phyloP scores from a whole-genome alignment of 352 stramenopile species.

The Pythium sp. region DNA sequence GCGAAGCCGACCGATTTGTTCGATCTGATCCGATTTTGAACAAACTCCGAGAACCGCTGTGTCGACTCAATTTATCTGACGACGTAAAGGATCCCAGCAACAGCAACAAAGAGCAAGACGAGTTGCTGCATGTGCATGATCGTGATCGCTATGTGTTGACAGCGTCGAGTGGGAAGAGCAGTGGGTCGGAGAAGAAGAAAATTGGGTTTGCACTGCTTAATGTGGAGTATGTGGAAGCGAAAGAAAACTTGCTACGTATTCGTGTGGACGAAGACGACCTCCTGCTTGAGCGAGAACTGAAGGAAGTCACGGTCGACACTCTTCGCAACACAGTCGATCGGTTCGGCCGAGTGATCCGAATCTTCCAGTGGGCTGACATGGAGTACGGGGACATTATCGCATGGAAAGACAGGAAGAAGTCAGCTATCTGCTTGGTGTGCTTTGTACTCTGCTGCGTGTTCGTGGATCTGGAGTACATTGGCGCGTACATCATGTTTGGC shows the following conservation, averaged over 20 bases:
- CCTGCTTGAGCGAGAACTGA: slow-evolving; percentile 61
- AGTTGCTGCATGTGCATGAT: slow-evolving; percentile 29
- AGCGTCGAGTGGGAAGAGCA: slow-evolving; percentile 29
- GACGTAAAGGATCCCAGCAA: slow-evolving; percentile 22
- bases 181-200: slow-evolving; percentile 30
- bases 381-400: slow-evolving; percentile 79
- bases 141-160: slow-evolving; percentile 52
- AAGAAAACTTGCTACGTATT: slow-evolving; percentile 65
- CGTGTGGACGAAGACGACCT: slow-evolving; percentile 49
- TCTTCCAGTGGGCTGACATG: slow-evolving; percentile 72
- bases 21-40: slow-evolving; percentile 42
- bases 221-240: slow-evolving; percentile 70
- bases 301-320: slow-evolving; percentile 80
- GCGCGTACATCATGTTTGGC: slow-evolving; percentile 61
- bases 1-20: slow-evolving; percentile 64
- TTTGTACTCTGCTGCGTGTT: slow-evolving; percentile 73
- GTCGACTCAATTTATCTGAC: slow-evolving; percentile 45
- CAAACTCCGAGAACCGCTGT: slow-evolving; percentile 43
- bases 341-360: slow-evolving; percentile 58
- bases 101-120: background rate
- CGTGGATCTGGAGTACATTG: slow-evolving; percentile 69
- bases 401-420: slow-evolving; percentile 87
- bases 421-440: slow-evolving; percentile 46
- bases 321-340: slow-evolving; percentile 73
- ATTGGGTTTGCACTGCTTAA: slow-evolving; percentile 57